These are phyloP conservation scores for Yarrowia bubula DNA, from an alignment of 805 yeast species.

Conservation along the genomic window DNA sequence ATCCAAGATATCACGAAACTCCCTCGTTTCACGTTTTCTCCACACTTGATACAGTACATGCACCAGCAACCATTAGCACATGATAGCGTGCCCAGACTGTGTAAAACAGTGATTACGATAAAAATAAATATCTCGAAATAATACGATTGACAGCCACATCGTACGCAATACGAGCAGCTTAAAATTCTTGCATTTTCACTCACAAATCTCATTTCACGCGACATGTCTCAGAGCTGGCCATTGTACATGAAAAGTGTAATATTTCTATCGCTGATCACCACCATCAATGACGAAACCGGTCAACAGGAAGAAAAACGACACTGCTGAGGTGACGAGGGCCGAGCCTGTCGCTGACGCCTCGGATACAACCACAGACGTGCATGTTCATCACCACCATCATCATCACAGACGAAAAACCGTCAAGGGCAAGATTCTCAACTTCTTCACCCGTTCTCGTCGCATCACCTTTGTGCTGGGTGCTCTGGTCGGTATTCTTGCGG, in stretches of 20 bases:
- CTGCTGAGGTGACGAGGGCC: not conserved
- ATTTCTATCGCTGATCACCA: not conserved
- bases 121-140: too few species aligned
- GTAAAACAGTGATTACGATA: too few species aligned
- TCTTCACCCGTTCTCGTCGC: constrained; percentile 46
- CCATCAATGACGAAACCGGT: not conserved
- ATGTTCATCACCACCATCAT: constrained; percentile 6
- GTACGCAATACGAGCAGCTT: too few species aligned
- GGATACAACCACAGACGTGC: not conserved
- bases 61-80: too few species aligned
- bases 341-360: not conserved
- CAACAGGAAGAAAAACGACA: not conserved
- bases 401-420: not conserved
- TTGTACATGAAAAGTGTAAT: not conserved
- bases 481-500: constrained; percentile 61
- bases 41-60: too few species aligned
- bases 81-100: too few species aligned
- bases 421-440: constrained; percentile 10
- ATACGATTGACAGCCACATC: too few species aligned
- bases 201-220: not conserved
- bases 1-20: too few species aligned
- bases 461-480: constrained; percentile 70
- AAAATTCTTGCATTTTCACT: too few species aligned
- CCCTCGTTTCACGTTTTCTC: too few species aligned
- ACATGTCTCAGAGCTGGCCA: not conserved